Base-by-base conservation (phyloP, 2,329 filamentous ascomycete species). In the Ascochyta rabiei region DNA sequence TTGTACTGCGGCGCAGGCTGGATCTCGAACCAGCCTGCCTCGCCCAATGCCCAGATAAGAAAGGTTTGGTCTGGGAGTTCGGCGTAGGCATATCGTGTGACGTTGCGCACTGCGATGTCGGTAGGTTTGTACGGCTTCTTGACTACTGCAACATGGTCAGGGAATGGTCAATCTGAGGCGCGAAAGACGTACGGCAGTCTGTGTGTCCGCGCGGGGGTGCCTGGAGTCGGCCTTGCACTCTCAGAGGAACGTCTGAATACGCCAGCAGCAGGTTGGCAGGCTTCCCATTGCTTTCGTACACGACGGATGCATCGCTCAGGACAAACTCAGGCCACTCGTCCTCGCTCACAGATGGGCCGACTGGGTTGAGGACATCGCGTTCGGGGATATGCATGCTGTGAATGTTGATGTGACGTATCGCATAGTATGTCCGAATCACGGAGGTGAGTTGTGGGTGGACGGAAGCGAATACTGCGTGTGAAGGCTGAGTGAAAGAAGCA, bases 11-110 rank as follows among this genome's bases (percentile, higher is more conserved):
- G 67, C n/a, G 82, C 77, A 1, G 89, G 87, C 28, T 77, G 77
- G 37, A 91, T 81, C 66, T 87, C 83, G 68, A 85, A 90, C 87
- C 88, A 91, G 39, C 87, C 88, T 12, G 86, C 82, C 48, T 78
- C 71, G 33, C 86, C 86, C 26, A 81, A 78, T 1, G 87, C 85
- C 89, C 89, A 91, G 26, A 89, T 77, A n/a, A 83, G 78, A 4
- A 84, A 79, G 16, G 79, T 77, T 0, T 80, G 80, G 45, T 83
- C 81, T 28, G 88, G 84, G 12, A 86, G 75, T 57, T 80, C 74
- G 15, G 78, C 80, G 60, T 81, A 82, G 3, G 79, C 75, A 60
- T 77, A 81, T 35, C 73, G 74, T 7, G 71, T 74, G 5, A 82
- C 79, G 30, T 80, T 75, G n/a, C 77, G 73, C 47, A 90, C 79